Percentiles rank a stretch among this genome's conserved stretches.
phyloP scores from a whole-genome alignment of 2,329 filamentous ascomycete species.

The Fulvia fulva region DNA sequence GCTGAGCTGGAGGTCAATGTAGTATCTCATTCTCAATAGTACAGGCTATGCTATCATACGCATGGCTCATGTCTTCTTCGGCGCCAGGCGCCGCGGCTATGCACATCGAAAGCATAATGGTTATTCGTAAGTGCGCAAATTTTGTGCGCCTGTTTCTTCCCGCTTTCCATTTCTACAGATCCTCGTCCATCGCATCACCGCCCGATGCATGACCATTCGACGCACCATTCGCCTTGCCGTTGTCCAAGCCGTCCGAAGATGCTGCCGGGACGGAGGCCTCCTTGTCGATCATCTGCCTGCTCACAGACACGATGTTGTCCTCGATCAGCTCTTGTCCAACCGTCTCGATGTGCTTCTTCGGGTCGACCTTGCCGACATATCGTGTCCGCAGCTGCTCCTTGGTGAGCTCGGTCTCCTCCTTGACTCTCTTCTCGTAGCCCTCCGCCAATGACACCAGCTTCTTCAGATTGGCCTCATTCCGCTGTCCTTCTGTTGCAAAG shows the following conservation, averaged over 20 bases:
- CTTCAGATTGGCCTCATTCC: conserved; percentile 85
- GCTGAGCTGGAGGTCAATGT: not conserved
- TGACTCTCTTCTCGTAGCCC: conserved; percentile 97
- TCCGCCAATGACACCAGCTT: conserved; percentile 85
- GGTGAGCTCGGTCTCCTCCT: conserved; percentile 94
- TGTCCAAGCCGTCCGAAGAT: conserved; percentile 44
- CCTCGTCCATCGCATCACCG: conserved; percentile 25
- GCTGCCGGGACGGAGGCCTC: conserved; percentile 87
- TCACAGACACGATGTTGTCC: conserved; percentile 99
- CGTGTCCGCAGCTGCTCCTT: conserved; percentile 98
- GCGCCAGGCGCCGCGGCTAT: conserved; percentile 16
- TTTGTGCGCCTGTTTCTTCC: not conserved
- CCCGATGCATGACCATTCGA: conserved; percentile 13
- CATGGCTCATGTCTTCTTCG: not conserved
- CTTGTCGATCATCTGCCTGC: conserved; percentile 98
- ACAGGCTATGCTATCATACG: not conserved
- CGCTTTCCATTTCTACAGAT: conserved; percentile 13
- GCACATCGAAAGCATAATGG: conserved; percentile 7
- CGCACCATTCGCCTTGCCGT: conserved; percentile 13
- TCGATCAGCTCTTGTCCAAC: conserved; percentile 96
- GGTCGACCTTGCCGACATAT: conserved; percentile 97
- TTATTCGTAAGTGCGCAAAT: not conserved
- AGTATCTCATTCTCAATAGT: not conserved
- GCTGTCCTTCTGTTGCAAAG: conserved; percentile 76
- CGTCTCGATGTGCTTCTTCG: conserved; percentile 98